Evolutionary conservation across 352 stramenopile genomes (phyloP).

Genomic region (Phytophthora litchii): DNA sequence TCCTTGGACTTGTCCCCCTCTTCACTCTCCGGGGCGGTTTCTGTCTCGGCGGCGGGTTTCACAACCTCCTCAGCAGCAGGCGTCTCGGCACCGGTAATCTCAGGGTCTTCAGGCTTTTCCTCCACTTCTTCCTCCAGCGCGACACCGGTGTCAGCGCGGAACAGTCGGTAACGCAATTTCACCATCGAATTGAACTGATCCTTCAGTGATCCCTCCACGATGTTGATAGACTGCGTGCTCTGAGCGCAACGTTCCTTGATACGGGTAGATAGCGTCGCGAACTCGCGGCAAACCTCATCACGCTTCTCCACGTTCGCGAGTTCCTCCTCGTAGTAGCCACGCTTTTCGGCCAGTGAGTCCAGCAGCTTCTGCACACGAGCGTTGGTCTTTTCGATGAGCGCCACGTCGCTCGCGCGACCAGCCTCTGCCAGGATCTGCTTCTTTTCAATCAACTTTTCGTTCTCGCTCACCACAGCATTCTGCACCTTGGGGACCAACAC

Average conservation of each 20-base stretch:
- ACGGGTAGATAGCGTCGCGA: conserved; percentile 69
- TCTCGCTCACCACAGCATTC: conserved; percentile 67
- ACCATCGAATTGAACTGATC: conserved; percentile 87
- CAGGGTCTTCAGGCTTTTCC: conserved; percentile 39
- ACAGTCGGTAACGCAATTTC: conserved; percentile 67
- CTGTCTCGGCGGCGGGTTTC: conserved; percentile 19
- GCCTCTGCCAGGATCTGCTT: conserved; percentile 68
- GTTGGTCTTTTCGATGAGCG: conserved; percentile 77
- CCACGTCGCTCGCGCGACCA: conserved; percentile 60
- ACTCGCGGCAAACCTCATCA: conserved; percentile 77
- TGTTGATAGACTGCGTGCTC: conserved; percentile 83
- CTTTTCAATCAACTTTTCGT: conserved; percentile 86
- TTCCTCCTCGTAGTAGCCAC: conserved; percentile 76
- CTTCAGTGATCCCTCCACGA: conserved; percentile 70
- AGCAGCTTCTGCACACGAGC: conserved; percentile 71
- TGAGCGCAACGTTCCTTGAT: conserved; percentile 80
- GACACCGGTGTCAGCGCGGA: conserved; percentile 62
- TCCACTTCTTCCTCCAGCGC: conserved; percentile 46
- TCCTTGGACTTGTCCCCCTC: conserved; percentile 35
- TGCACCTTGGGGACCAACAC: conserved; percentile 79
- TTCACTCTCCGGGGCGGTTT: conserved; percentile 33
- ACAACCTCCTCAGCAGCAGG: conserved; percentile 15
- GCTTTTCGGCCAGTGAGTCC: conserved; percentile 74
- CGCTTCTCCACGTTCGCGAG: conserved; percentile 77
- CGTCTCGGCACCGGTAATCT: conserved; percentile 39